Percentiles rank a stretch among this genome's conserved stretches.
Conservation (phyloP, 2,329 filamentous ascomycete genomes). For the Pleomassaria siparia region DNA sequence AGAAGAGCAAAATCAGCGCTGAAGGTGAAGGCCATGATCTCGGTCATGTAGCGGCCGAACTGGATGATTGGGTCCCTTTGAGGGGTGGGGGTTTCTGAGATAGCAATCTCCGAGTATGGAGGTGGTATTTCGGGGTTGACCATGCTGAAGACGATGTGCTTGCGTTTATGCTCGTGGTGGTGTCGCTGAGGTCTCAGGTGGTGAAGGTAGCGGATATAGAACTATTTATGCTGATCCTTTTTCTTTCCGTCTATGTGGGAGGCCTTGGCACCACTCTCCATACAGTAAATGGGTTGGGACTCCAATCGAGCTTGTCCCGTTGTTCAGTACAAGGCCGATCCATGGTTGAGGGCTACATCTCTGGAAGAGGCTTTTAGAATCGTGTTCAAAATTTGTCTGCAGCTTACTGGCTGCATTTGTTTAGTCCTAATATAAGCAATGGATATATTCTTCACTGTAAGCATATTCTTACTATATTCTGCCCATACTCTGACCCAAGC, state of each 20-base stretch:
- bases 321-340: not conserved
- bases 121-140: not conserved
- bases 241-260: not conserved
- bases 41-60: constrained; percentile 11
- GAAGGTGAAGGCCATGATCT: constrained; percentile 12
- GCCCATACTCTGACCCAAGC: not conserved
- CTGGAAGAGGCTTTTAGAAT: not conserved
- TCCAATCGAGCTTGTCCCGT: not conserved
- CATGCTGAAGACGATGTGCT: not conserved
- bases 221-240: too few relatives aligned
- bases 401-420: not conserved
- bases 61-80: constrained; percentile 3
- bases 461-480: not conserved
- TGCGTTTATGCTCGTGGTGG: not conserved
- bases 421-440: not conserved
- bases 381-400: not conserved
- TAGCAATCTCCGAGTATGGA: not conserved
- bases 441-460: not conserved
- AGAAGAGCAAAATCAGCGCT: constrained; percentile 9
- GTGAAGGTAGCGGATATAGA: not conserved
- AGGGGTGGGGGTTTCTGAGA: not conserved
- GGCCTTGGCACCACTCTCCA: not conserved
- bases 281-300: too few relatives aligned
- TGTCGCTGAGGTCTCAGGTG: not conserved
- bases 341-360: not conserved